Conservation (phyloP, 257 asterid genomes). For the Apocynum venetum region DNA sequence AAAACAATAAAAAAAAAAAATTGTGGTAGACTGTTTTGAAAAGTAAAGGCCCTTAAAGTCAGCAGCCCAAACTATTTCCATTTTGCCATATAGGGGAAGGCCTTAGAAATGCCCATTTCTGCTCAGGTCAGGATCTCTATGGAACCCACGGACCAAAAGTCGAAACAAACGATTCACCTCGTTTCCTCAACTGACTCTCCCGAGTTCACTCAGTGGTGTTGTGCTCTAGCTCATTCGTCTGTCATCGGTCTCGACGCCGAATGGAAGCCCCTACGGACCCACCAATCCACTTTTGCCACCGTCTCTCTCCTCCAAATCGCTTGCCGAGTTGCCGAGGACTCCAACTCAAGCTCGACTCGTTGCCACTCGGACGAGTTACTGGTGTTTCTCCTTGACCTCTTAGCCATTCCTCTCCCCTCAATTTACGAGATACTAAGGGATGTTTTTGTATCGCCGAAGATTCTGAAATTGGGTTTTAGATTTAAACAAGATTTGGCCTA, state of each 20-base stretch:
- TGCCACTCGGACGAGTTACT: slow-evolving; percentile 30
- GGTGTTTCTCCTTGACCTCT: slow-evolving; percentile 77
- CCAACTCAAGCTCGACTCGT: neutral
- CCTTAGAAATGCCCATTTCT: neutral
- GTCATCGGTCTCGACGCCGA: slow-evolving; percentile 87
- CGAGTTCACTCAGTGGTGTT: slow-evolving; percentile 57
- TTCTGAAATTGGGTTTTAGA: slow-evolving; percentile 71
- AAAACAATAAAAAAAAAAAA: too few relatives aligned
- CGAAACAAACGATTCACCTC: slow-evolving; percentile 28
- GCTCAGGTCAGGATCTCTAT: neutral
- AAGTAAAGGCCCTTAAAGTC: too few relatives aligned
- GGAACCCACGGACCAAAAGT: slow-evolving; percentile 32
- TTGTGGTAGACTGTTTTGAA: too few relatives aligned
- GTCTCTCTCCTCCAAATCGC: slow-evolving; percentile 91
- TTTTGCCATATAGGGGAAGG: too few relatives aligned
- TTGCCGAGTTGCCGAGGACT: slow-evolving; percentile 39
- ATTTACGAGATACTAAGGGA: slow-evolving; percentile 52
- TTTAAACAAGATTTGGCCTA: slow-evolving; percentile 90
- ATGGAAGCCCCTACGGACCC: slow-evolving; percentile 77
- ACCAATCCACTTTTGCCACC: slow-evolving; percentile 56
- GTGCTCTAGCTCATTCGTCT: slow-evolving; percentile 59
- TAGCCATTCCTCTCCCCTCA: slow-evolving; percentile 41
- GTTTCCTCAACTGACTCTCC: slow-evolving; percentile 57
- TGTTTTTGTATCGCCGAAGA: slow-evolving; percentile 43
- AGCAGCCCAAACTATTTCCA: too few relatives aligned